These are phyloP conservation scores for Sugiyamaella americana DNA, from an alignment of 805 yeast genomes.

Conservation along the genomic window DNA sequence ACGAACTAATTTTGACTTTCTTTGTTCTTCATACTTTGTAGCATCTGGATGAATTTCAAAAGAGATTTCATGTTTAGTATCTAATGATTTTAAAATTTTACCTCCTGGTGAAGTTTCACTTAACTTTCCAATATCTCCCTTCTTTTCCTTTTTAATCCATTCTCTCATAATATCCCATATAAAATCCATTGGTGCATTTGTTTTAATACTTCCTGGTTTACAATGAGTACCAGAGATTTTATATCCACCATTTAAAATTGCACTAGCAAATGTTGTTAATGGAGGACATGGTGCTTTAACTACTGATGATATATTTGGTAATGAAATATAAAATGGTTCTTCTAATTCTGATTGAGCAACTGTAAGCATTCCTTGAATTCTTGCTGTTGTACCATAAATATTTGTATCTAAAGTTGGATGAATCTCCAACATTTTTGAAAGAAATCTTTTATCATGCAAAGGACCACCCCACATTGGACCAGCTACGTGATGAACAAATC, in stretches of 20 bases:
- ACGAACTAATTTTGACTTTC: conserved; percentile 76
- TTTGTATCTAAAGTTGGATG: conserved; percentile 45
- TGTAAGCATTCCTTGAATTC: conserved; percentile 90
- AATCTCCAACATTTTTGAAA: conserved; percentile 55
- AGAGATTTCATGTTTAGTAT: conserved; percentile 33
- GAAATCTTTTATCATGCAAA: conserved; percentile 64
- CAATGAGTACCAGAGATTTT: conserved; percentile 86
- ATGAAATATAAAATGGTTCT: conserved; percentile 76
- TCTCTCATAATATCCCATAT: conserved; percentile 67
- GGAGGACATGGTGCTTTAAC: conserved; percentile 83
- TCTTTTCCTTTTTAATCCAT: conserved; percentile 44
- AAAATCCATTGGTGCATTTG: conserved; percentile 79
- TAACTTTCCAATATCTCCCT: conserved; percentile 23
- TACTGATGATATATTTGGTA: conserved; percentile 67
- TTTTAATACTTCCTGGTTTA: conserved; percentile 75
- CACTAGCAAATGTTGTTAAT: conserved; percentile 62
- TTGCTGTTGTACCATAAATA: conserved; percentile 68
- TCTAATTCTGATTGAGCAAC: conserved; percentile 67
- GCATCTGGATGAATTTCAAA: conserved; percentile 58
- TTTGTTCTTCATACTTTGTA: conserved; percentile 48
- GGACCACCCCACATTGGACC: conserved; percentile 97
- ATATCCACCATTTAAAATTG: conserved; percentile 78
- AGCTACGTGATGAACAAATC: conserved; percentile 62
- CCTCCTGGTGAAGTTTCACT: conserved; percentile 31
- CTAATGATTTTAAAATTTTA: conserved; percentile 24